Conservation (phyloP, 495 filamentous ascomycete species). For the Xylaria flabelliformis region DNA sequence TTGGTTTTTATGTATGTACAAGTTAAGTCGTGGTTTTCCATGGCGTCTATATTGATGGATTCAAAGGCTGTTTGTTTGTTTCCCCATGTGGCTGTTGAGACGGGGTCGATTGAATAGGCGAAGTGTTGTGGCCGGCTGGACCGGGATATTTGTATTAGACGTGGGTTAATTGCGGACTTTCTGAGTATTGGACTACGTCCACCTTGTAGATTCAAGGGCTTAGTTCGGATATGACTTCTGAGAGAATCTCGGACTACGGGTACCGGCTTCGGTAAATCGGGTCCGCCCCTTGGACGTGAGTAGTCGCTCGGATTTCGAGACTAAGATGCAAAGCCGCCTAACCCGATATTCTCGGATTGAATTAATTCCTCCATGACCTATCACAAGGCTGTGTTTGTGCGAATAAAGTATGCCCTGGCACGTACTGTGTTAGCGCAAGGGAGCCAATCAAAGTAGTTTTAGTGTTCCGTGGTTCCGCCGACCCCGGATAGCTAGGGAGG, state of each 20-base stretch:
- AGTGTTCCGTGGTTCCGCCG: background rate
- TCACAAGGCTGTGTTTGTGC: conserved; percentile 47
- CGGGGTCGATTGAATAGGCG: background rate
- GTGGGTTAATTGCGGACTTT: background rate
- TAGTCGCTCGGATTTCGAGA: conserved; percentile 10
- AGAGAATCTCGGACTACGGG: conserved; percentile 2
- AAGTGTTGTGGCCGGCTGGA: background rate
- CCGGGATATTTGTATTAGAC: background rate
- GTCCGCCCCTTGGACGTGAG: conserved; percentile 11
- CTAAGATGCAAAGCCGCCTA: background rate
- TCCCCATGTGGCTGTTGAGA: background rate
- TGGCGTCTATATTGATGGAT: conserved; percentile 6
- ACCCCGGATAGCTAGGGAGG: background rate
- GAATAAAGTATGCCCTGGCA: conserved; percentile 63
- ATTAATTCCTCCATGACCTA: background rate
- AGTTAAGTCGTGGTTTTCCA: background rate
- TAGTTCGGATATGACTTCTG: background rate
- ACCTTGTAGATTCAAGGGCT: background rate
- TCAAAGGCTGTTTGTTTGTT: background rate
- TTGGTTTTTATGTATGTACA: conserved; percentile 11
- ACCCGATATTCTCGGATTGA: background rate
- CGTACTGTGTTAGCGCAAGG: conserved; percentile 29
- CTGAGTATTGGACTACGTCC: background rate
- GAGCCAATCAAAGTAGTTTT: background rate
- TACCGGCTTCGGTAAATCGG: conserved; percentile 1